Evolutionary conservation across 2,329 filamentous ascomycete species (phyloP).

Genomic region (Phaeosphaeria sp.): DNA sequence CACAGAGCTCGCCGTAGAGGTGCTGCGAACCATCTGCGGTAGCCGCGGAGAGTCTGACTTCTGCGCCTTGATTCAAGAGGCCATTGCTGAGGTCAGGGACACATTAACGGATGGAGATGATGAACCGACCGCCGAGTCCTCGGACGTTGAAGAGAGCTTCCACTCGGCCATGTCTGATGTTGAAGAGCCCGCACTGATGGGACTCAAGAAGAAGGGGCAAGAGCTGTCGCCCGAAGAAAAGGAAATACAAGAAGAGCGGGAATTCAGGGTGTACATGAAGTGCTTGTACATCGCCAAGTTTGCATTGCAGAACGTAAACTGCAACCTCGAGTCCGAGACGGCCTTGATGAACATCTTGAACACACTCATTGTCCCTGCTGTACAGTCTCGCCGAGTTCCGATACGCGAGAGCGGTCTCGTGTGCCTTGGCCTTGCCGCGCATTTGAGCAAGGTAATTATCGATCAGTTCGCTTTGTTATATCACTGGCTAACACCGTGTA

Average conservation of each 20-base stretch:
- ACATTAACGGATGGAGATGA: slow-evolving; percentile 76
- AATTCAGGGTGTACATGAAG: slow-evolving; percentile 98
- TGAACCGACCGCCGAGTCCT: slow-evolving; percentile 56
- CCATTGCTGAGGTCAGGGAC: slow-evolving; percentile 95
- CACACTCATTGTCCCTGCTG: slow-evolving; percentile 93
- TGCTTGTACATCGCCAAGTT: slow-evolving; percentile 96
- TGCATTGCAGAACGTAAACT: slow-evolving; percentile 92
- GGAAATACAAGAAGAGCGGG: slow-evolving; percentile 77
- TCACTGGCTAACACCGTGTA: slow-evolving; percentile 35
- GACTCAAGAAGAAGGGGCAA: slow-evolving; percentile 45
- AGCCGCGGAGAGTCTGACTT: slow-evolving; percentile 82
- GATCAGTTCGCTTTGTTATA: not conserved
- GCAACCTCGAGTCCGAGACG: slow-evolving; percentile 85
- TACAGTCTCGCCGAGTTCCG: slow-evolving; percentile 89
- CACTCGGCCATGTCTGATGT: slow-evolving; percentile 90
- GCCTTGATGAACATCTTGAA: slow-evolving; percentile 98
- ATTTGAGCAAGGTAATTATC: slow-evolving; percentile 75
- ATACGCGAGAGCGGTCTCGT: slow-evolving; percentile 89
- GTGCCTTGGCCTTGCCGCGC: slow-evolving; percentile 87
- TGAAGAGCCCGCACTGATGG: slow-evolving; percentile 60
- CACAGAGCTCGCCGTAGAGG: slow-evolving; percentile 85
- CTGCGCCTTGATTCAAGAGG: slow-evolving; percentile 85
- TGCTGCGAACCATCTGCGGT: slow-evolving; percentile 82
- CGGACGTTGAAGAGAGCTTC: slow-evolving; percentile 74
- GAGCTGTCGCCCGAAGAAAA: slow-evolving; percentile 58